A percentile compares a stretch with the other conserved stretches of the same genome.
phyloP scores from a whole-genome alignment of 371 early-diverging fungal species.

The Mucor irregularis region DNA sequence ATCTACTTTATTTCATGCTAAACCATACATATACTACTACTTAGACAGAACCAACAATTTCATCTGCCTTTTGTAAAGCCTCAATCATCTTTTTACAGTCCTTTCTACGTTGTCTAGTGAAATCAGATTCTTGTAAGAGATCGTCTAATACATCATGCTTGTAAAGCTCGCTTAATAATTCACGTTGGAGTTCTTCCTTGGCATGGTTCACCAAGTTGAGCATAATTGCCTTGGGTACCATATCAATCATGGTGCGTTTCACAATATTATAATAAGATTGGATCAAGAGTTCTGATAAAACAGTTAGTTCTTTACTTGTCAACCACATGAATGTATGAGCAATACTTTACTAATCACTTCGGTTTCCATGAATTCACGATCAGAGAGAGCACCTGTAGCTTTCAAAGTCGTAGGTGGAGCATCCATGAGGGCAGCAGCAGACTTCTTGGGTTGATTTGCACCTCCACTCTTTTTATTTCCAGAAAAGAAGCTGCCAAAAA shows the following conservation, averaged over 20 bases:
- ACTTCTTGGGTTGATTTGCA: conserved; percentile 41
- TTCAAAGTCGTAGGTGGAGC: conserved; percentile 93
- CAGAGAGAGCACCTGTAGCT: conserved; percentile 92
- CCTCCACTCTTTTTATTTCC: conserved; percentile 77
- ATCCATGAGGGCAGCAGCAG: conserved; percentile 58
- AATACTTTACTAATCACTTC: conserved; percentile 89
- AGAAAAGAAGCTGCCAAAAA: conserved; percentile 95
- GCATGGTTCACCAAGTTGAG: conserved; percentile 90
- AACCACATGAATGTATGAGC: no score
- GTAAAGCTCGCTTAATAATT: conserved; percentile 94
- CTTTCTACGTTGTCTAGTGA: conserved; percentile 83
- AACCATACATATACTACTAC: no score
- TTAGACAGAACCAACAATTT: conserved; percentile 72
- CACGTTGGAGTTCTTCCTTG: conserved; percentile 93
- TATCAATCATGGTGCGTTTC: conserved; percentile 96
- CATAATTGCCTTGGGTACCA: conserved; percentile 99
- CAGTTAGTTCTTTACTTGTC: no score
- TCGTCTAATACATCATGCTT: conserved; percentile 90
- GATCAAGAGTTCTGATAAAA: conserved; percentile 88
- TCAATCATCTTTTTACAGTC: conserved; percentile 98
- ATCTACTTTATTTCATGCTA: no score
- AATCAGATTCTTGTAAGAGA: conserved; percentile 92
- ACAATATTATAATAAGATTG: conserved; percentile 96
- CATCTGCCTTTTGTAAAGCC: conserved; percentile 93
- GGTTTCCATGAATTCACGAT: conserved; percentile 95